Evolutionary conservation across 345 rosid genomes (phyloP).

Genomic region (Sisymbrium altissimum): DNA sequence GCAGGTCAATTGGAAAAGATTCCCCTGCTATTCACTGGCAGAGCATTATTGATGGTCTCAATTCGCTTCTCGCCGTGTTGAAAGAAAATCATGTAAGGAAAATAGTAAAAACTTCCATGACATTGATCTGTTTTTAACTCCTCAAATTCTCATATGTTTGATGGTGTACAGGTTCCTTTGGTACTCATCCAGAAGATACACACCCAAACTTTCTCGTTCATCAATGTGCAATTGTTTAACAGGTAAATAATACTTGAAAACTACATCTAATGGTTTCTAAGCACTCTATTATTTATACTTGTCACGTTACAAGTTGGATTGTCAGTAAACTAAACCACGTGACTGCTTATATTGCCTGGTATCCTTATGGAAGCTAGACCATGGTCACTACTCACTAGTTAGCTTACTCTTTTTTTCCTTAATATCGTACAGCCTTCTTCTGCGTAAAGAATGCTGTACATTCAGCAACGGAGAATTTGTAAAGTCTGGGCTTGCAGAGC

Average conservation of each 20-base stretch:
- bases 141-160: conserved; percentile 24
- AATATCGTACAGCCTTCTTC: conserved; percentile 62
- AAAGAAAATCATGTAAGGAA: conserved; percentile 81
- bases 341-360: too few relatives aligned
- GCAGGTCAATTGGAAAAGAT: conserved; percentile 80
- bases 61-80: conserved; percentile 69
- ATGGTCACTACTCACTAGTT: neutral
- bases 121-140: neutral
- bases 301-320: neutral
- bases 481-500: conserved; percentile 94
- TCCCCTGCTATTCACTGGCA: conserved; percentile 92
- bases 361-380: too few relatives aligned
- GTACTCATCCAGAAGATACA: conserved; percentile 93
- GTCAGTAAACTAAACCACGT: too few relatives aligned
- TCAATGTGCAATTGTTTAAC: conserved; percentile 89
- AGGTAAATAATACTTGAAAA: conserved; percentile 48
- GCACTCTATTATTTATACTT: neutral
- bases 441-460: conserved; percentile 98
- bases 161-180: conserved; percentile 68
- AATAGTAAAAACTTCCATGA: neutral
- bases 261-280: neutral
- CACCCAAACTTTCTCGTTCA: conserved; percentile 90
- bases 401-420: conserved; percentile 6
- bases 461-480: conserved; percentile 98
- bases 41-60: conserved; percentile 87